Base-by-base conservation (phyloP, 2,329 filamentous ascomycete species). In the Aspergillus amoenus region DNA sequence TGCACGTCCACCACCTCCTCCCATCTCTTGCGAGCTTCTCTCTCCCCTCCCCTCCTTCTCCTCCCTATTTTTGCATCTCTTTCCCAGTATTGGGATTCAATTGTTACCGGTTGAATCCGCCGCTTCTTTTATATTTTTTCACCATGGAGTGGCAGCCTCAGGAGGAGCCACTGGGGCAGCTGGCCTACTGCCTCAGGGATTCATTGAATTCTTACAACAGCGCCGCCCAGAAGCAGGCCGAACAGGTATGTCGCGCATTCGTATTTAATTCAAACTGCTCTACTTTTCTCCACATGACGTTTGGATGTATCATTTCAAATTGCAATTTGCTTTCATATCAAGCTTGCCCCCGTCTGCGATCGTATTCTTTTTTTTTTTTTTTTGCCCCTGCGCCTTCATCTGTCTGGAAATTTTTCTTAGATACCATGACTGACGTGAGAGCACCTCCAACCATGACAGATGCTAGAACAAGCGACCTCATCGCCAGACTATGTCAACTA, bases 401-500 rank as follows among this genome's bases (percentile, higher is more conserved):
- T 30, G 34, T n/a, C 27, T 37, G 50, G 50, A 49, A 60, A 52
- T 51, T 53, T 49, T 56, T 52, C 9, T 56, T 27, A n/a, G 21
- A 17, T 37, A 46, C 57, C 46, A 30, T 51, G 30, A 61, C 64
- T 71, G 50, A 69, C 53, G 13, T 34, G 39, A 40, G 39, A 13
- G 46, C 44, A 18, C 44, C 22, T 46, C 55, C 40, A 27, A 52
- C 54, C 12, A 22, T 52, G 34, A 56, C 68, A 97, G 94, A 95
- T 97, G 91, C 90, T 99, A 67, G 82, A 86, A 64, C 90, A 96
- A 78, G 94, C 93, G 60, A 95, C 91, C 73, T 79, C 82, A 52
- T 94, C 90, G 11, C 93, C 93, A 48, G 93, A 97, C 74, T 90
- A 97, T 80, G 93, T 95, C 80, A 97, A 97, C 78, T 99, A 99